Evolutionary conservation across 1,284 basidiomycete genomes (phyloP).

Genomic region (Rhodotorula sp.): DNA sequence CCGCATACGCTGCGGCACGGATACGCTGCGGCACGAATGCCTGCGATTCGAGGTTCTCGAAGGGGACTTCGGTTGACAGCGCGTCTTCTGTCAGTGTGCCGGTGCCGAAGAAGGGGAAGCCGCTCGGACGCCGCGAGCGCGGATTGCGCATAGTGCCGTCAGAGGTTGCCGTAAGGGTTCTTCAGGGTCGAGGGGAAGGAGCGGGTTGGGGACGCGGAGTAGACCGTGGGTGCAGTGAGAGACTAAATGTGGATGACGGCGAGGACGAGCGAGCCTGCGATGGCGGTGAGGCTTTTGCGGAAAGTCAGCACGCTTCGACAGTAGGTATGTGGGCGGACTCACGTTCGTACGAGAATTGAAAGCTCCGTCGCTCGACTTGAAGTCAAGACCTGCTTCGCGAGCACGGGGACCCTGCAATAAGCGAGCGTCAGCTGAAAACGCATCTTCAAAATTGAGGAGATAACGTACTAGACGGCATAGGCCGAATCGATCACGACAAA

Average conservation of each 20-base stretch:
- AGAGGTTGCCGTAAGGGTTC: background rate
- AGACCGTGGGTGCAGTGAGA: background rate
- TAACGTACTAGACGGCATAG: background rate
- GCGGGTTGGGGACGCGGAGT: background rate
- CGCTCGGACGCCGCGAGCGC: conserved; percentile 1
- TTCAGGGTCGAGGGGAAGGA: background rate
- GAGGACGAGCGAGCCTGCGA: background rate
- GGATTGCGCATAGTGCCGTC: background rate
- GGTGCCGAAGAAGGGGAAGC: background rate
- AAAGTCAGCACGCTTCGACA: no score
- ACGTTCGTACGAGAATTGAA: background rate
- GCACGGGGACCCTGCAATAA: background rate
- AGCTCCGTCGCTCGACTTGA: background rate
- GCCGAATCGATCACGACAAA: background rate
- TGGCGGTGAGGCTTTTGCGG: background rate
- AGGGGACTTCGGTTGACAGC: background rate
- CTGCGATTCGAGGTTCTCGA: conserved; percentile 3
- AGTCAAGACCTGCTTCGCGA: background rate
- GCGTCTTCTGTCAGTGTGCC: background rate
- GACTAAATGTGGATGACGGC: background rate
- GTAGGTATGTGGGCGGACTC: background rate
- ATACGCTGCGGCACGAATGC: background rate
- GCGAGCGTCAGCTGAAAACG: background rate
- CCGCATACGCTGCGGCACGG: background rate
- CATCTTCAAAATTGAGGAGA: background rate